These are phyloP conservation scores for Mortierella sp. DNA, from an alignment of 371 early-diverging fungal species.

Conservation along the genomic window DNA sequence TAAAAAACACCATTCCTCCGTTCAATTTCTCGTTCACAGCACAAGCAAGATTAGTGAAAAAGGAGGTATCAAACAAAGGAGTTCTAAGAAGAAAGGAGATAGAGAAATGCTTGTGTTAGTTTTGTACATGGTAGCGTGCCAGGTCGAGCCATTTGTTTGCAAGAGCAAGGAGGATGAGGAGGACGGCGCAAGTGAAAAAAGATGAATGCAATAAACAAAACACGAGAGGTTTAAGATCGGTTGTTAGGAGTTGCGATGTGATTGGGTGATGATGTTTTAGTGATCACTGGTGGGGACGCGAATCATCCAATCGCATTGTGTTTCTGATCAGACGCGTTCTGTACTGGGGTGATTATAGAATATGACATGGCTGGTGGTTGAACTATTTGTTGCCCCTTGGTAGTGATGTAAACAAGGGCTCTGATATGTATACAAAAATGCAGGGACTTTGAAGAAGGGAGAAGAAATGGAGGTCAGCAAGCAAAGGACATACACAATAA, in stretches of 20 bases:
- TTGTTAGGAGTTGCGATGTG: background rate
- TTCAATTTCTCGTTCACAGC: background rate
- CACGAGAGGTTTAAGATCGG: background rate
- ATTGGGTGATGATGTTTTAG: background rate
- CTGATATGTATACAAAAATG: background rate
- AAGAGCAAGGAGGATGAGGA: background rate
- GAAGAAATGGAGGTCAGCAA: background rate
- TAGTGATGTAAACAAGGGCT: background rate
- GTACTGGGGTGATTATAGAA: background rate
- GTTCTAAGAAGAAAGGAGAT: background rate
- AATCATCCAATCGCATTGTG: background rate
- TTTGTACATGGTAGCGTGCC: background rate
- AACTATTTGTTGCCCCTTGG: background rate
- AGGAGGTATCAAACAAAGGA: background rate
- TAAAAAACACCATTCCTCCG: background rate
- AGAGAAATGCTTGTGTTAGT: background rate
- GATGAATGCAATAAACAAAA: background rate
- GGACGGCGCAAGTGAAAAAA: background rate
- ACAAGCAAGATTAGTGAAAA: too few relatives aligned
- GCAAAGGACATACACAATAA: background rate
- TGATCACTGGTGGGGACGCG: background rate
- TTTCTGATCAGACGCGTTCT: background rate
- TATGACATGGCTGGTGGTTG: background rate
- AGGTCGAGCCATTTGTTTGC: background rate
- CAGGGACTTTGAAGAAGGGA: background rate